phyloP scores from a whole-genome alignment of 495 filamentous ascomycete species.

The Aspergillus sparsus region DNA sequence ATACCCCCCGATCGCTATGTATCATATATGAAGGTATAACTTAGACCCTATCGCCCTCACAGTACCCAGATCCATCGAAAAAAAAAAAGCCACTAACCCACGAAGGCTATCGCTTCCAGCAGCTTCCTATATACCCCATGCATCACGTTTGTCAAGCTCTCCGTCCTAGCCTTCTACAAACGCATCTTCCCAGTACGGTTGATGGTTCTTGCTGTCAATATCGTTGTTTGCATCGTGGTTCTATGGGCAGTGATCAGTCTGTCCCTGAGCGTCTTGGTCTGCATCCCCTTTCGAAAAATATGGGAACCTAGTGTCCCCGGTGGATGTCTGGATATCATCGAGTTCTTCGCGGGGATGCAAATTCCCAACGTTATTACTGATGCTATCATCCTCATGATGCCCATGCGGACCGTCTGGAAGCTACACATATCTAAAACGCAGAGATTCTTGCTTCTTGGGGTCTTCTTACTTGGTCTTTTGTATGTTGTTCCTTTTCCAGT shows the following conservation, averaged over 20 bases:
- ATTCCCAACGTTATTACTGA: conserved; percentile 48
- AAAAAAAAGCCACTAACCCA: neutral
- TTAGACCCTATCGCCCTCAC: neutral
- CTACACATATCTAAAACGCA: conserved; percentile 42
- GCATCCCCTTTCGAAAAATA: conserved; percentile 38
- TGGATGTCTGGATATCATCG: conserved; percentile 34
- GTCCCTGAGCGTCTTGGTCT: conserved; percentile 35
- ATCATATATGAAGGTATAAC: conserved; percentile 33
- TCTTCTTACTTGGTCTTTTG: conserved; percentile 46
- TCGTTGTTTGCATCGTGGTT: conserved; percentile 30
- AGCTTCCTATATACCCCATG: conserved; percentile 35
- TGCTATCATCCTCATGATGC: conserved; percentile 48
- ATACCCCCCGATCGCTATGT: conserved; percentile 32
- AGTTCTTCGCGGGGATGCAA: conserved; percentile 39
- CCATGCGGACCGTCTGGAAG: conserved; percentile 49
- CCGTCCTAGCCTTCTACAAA: conserved; percentile 45
- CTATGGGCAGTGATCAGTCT: conserved; percentile 37
- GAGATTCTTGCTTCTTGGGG: conserved; percentile 39
- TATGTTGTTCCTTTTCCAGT: conserved; percentile 18
- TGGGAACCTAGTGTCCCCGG: conserved; percentile 30
- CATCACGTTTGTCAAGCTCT: conserved; percentile 42
- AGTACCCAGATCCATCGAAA: neutral
- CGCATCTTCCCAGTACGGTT: conserved; percentile 36
- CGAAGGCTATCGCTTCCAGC: conserved; percentile 29
- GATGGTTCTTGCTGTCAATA: conserved; percentile 31